Evolutionary conservation across 192 early-diverging fungal genomes (phyloP), one percentile per base, ranked within the genome.

Genomic region (Backusella mclennaniae): DNA sequence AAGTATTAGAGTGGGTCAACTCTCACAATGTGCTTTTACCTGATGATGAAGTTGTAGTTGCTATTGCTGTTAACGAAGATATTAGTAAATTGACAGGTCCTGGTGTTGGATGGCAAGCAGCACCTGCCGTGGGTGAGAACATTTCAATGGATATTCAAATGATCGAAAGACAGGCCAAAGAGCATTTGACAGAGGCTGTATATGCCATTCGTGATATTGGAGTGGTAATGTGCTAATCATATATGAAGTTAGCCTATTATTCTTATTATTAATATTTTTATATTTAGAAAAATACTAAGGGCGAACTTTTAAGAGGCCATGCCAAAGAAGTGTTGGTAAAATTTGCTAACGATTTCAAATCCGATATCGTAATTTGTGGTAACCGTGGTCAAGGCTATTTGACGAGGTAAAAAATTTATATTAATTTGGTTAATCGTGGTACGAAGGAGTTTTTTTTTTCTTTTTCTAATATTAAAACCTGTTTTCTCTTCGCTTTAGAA

Each of bases 321-420:
- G 26, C 70, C 26, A 26, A 29, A 71, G 70, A 49, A 49, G 70
- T 26, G 9, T 19, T 71, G 29, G 26, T 17, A 21, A 71, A 71
- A n/a, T 71, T 49, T 49, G 70, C 70, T 71, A 49, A 71, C 1
- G 70, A 71, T 46, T 3, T 2, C 1, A 23, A 71, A 31, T 23
- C 70, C 23, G 70, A 71, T 46, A 49, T 71, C 19, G 44, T 71
- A 7, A 17, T 49, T 49, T 71, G 70, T 29, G 70, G 70, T 35
- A 71, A 71, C 29, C 21, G 44, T 31, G 70, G 70, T 49, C 23
- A 31, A 29, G 70, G 70, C 1, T 71, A 71, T 19, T 33, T 71
- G 6, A 71, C 41, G 42, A 71, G 42, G 70, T 71, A 71, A 67
- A 35, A 33, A 35, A 33, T 19, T 26, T 33, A 66, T 33, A 26